Evolutionary conservation across 257 asterid species (phyloP), one percentile per base, ranked within the genome.

Genomic region (Prunella vulgaris): DNA sequence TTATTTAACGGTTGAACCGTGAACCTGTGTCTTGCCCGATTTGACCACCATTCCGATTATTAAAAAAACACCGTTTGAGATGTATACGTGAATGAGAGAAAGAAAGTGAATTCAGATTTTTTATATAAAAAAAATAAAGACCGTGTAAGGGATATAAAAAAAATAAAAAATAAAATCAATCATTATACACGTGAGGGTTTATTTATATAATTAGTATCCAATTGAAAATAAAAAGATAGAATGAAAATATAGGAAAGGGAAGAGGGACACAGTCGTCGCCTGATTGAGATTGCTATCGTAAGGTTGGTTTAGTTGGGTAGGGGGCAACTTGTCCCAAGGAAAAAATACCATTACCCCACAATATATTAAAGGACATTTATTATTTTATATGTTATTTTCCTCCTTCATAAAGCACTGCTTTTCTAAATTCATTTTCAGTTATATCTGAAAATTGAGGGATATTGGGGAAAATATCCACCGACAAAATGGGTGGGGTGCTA

Each of bases 401-500:
- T 21, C 10, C 17, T 0, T 2, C 14, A 25, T 3, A 33, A 20
- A 53, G 1, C 5, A 58, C 25, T 21, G 7, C 0, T 52, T 66
- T 49, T 20, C 9, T 68, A 12, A 3, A 57, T n/a, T n/a, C 15
- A 28, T 30, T 6, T 67, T 52, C n/a, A 1, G 25, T 20, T 10
- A 30, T 51, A 10, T 51, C n/a, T 33, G 12, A 17, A 22, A 9
- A 1, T 4, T 7, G n/a, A n/a, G n/a, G n/a, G n/a, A n/a, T n/a
- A n/a, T n/a, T n/a, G n/a, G n/a, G n/a, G 14, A 7, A 15, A 42
- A 60, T 10, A 27, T 37, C 27, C 74, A 58, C 76, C 73, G 70
- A 71, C 70, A 65, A 14, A 40, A 20, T n/a, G n/a, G n/a, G n/a
- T n/a, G 5, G 52, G 3, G 25, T 4, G 1, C n/a, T 22, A 20